Base-by-base conservation (phyloP, 495 filamentous ascomycete genomes). In the Rhypophila decipiens region DNA sequence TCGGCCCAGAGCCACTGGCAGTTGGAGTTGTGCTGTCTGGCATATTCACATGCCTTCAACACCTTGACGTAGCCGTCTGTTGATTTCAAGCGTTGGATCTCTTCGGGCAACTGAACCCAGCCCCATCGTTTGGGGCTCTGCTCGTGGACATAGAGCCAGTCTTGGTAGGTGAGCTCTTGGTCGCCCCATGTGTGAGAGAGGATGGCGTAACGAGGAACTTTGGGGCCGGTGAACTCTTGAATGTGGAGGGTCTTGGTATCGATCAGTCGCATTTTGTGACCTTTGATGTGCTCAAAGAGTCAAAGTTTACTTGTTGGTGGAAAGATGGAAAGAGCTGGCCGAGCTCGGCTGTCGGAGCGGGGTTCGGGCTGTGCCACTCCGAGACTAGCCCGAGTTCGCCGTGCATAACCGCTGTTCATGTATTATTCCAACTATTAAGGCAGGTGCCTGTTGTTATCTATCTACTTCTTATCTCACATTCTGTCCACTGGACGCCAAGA, bases 1-100 rank as follows among this genome's bases (percentile, higher is more conserved):
- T 68, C 63, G n/a, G 63, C 46, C 65, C 63, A 68, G 21, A 52
- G 21, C 50, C 55, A 60, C 15, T 36, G 11, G 37, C 27, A 31
- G 13, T 7, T 19, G 39, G n/a, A 41, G 33, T 22, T 55, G 17
- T 9, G 22, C 21, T 39, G 7, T 22, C 24, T 23, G 27, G 37
- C 36, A 42, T 17, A 33, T 45, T 31, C n/a, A 36, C 48, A 54
- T 11, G 39, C 39, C n/a, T 31, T 42, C 13, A 10, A 8, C 13
- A 59, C 54, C 38, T 61, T 63, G 27, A 19, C 5, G 20, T 21
- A 53, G 15, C 50, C 50, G 8, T 29, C 20, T 22, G 44, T 48
- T 12, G 34, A 21, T 12, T 22, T 33, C 4, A 36, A 47, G 23
- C 33, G 46, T 44, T 33, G 20, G 11, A 51, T 15, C 17, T 44